A percentile compares a stretch with the other conserved stretches of the same genome.
These are phyloP conservation scores for Liquidambar formosana DNA, from an alignment of 164 flowering plant species.

Conservation along the genomic window DNA sequence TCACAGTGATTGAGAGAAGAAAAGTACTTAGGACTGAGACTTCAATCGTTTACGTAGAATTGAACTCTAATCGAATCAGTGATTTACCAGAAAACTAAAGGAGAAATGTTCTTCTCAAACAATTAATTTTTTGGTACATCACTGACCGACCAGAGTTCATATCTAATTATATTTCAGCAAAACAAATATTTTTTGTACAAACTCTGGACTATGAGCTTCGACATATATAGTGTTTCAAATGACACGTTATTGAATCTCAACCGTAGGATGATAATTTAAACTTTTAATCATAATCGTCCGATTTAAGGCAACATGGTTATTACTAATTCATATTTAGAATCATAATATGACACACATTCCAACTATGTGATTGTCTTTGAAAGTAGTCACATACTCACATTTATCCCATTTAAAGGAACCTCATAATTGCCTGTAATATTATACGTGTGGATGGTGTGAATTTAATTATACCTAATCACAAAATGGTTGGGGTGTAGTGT, in stretches of 20 bases:
- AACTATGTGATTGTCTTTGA: not conserved
- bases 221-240: not conserved
- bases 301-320: not conserved
- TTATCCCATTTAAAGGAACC: no score
- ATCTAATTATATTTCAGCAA: not conserved
- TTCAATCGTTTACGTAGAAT: not conserved
- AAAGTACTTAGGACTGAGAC: no score
- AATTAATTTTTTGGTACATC: not conserved
- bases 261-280: not conserved
- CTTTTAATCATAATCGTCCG: not conserved
- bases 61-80: not conserved
- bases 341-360: not conserved
- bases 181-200: no score
- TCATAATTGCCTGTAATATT: no score
- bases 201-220: not conserved
- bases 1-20: no score
- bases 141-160: not conserved
- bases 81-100: not conserved
- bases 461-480: no score
- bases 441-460: no score
- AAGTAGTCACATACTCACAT: not conserved
- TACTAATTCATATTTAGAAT: no score
- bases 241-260: not conserved
- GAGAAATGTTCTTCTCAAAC: no score
- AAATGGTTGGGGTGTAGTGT: no score